These are phyloP conservation scores for Grigorovia yakushimaensis DNA, from an alignment of 805 yeast species.

Conservation along the genomic window DNA sequence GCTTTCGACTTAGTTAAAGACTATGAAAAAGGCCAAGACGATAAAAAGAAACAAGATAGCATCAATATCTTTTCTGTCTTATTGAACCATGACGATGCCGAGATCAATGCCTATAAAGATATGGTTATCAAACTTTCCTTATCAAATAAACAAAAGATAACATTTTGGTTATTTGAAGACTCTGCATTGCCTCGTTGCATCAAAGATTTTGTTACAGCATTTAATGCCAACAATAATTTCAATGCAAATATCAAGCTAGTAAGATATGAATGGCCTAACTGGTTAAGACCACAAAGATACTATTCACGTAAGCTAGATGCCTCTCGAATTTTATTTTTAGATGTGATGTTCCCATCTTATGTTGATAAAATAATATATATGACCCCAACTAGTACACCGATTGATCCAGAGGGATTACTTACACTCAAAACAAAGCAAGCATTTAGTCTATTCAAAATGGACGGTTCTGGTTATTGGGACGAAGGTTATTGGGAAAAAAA, in stretches of 20 bases:
- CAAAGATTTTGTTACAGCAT: slow-evolving; percentile 43
- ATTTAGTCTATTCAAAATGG: slow-evolving; percentile 69
- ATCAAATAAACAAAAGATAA: slow-evolving; percentile 31
- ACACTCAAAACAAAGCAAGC: slow-evolving; percentile 29
- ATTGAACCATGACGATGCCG: slow-evolving; percentile 8
- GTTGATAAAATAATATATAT: slow-evolving; percentile 72
- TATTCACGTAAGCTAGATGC: slow-evolving; percentile 80
- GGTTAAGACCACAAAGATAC: slow-evolving; percentile 74
- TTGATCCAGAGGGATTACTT: slow-evolving; percentile 57
- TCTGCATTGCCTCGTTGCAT: slow-evolving; percentile 35
- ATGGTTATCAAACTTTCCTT: slow-evolving; percentile 1
- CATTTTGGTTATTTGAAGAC: slow-evolving; percentile 85
- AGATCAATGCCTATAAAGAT: slow-evolving; percentile 1
- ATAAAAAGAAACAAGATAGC: background rate
- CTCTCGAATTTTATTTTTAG: slow-evolving; percentile 76
- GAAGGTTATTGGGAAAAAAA: slow-evolving; percentile 78
- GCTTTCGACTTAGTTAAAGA: background rate
- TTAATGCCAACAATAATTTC: slow-evolving; percentile 6
- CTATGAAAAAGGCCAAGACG: background rate
- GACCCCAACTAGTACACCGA: slow-evolving; percentile 61
- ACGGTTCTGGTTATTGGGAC: slow-evolving; percentile 81
- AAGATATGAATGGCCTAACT: slow-evolving; percentile 87
- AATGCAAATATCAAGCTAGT: slow-evolving; percentile 41
- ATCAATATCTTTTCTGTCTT: slow-evolving; percentile 19
- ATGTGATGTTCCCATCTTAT: slow-evolving; percentile 74